Conservation (phyloP, 2,329 filamentous ascomycete genomes). For the Verticillium nubilum region DNA sequence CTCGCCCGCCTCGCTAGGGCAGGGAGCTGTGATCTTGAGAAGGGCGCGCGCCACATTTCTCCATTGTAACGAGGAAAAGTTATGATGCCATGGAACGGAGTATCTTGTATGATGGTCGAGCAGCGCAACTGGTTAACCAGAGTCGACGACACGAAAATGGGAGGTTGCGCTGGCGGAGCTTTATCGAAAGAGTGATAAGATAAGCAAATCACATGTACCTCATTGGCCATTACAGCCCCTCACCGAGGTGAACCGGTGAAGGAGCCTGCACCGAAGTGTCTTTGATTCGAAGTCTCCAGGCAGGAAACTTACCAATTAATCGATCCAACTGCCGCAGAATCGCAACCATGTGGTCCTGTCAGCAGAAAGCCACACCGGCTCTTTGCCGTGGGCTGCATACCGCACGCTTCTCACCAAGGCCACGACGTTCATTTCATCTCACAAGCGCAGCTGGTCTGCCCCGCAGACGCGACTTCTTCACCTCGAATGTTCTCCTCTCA, state of each 20-base stretch:
- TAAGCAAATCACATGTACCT: not conserved
- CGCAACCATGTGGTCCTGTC: constrained; percentile 8
- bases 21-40: constrained; percentile 5
- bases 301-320: not conserved
- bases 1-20: constrained; percentile 7
- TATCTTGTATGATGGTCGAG: not conserved
- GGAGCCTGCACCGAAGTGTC: not conserved
- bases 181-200: not conserved
- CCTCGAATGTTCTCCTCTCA: constrained; percentile 53
- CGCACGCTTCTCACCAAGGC: constrained; percentile 4
- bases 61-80: constrained; percentile 7
- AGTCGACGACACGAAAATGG: not conserved
- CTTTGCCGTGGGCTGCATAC: constrained; percentile 9
- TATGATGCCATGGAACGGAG: not conserved
- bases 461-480: constrained; percentile 59
- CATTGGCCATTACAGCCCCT: not conserved
- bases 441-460: constrained; percentile 37
- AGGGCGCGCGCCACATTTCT: constrained; percentile 10
- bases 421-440: constrained; percentile 38
- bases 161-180: not conserved
- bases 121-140: not conserved
- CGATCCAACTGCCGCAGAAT: constrained; percentile 5
- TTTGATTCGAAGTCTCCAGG: not conserved
- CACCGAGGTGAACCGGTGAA: not conserved
- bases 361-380: constrained; percentile 6